These are phyloP conservation scores for Benincasa hispida DNA, from an alignment of 306 rosid species.

Conservation along the genomic window DNA sequence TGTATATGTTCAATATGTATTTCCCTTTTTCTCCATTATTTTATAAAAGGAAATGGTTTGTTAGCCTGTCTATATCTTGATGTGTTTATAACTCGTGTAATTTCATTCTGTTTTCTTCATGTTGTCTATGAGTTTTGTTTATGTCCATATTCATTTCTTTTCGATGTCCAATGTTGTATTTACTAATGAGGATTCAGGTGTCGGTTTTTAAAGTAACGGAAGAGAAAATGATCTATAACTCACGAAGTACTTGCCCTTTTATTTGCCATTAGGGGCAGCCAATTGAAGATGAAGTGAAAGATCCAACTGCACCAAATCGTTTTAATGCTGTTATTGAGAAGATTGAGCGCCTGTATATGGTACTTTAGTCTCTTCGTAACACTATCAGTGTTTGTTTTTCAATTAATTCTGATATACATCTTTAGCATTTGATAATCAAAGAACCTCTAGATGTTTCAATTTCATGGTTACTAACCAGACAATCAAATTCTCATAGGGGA, in stretches of 20 bases:
- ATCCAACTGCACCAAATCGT: constrained; percentile 65
- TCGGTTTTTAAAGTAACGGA: not conserved
- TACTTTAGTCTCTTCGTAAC: constrained; percentile 6
- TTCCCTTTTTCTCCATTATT: not conserved
- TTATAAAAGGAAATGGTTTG: not conserved
- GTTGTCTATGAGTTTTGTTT: not conserved
- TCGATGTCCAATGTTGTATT: not conserved
- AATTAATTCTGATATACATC: constrained; percentile 2
- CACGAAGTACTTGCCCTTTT: not conserved
- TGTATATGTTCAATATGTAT: not conserved
- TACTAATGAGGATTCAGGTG: not conserved
- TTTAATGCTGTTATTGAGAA: constrained; percentile 97
- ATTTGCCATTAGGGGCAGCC: constrained; percentile 42
- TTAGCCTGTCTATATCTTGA: not conserved
- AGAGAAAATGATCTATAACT: not conserved
- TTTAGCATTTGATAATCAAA: not conserved
- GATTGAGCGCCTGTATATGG: constrained; percentile 95
- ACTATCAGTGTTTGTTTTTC: not conserved
- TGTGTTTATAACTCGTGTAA: not conserved
- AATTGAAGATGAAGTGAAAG: constrained; percentile 47
- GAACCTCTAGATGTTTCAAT: not conserved
- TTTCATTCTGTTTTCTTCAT: not conserved
- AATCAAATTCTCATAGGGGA: constrained; percentile 48
- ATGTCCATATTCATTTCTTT: not conserved
- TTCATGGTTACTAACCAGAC: not conserved